Percentiles rank a stretch among this genome's conserved stretches.
Conservation (phyloP, 2,329 filamentous ascomycete species). For the Catunica adiposa region DNA sequence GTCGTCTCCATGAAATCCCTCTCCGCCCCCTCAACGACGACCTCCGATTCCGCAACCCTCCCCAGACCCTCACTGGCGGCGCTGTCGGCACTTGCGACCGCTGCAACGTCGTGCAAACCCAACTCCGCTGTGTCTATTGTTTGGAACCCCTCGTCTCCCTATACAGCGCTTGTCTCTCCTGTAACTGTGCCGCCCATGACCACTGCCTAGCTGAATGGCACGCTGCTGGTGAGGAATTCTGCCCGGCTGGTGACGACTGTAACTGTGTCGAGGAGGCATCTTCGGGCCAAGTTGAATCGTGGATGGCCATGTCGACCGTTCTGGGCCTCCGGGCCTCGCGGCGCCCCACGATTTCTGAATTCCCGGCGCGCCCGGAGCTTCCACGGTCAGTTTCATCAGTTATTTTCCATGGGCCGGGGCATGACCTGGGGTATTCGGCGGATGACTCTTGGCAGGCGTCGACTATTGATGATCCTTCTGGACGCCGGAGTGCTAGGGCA, state of each 20-base stretch:
- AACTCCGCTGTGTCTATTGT: constrained; percentile 46
- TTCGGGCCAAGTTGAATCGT: constrained; percentile 42
- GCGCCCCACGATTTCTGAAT: constrained; percentile 5
- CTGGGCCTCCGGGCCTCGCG: constrained; percentile 15
- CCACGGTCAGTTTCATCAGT: background rate
- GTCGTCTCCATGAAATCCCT: constrained; percentile 44
- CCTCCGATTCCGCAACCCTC: constrained; percentile 12
- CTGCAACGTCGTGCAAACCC: constrained; percentile 31
- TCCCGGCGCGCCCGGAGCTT: background rate
- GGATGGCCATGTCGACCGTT: constrained; percentile 37
- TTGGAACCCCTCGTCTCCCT: constrained; percentile 42
- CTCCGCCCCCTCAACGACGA: constrained; percentile 39
- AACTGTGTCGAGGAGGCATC: constrained; percentile 41
- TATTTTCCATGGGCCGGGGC: background rate
- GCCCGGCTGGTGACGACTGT: constrained; percentile 49
- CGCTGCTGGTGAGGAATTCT: constrained; percentile 36
- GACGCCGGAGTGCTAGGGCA: background rate
- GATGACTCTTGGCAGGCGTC: constrained; percentile 8
- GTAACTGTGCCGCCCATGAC: constrained; percentile 46
- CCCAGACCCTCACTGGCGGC: constrained; percentile 26
- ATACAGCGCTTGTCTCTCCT: constrained; percentile 44
- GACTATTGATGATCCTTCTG: background rate
- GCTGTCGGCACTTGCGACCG: constrained; percentile 33
- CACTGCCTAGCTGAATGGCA: constrained; percentile 44
- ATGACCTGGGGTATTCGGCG: constrained; percentile 6